Evolutionary conservation across 306 rosid genomes (phyloP).

Genomic region (Acacia acuminata): DNA sequence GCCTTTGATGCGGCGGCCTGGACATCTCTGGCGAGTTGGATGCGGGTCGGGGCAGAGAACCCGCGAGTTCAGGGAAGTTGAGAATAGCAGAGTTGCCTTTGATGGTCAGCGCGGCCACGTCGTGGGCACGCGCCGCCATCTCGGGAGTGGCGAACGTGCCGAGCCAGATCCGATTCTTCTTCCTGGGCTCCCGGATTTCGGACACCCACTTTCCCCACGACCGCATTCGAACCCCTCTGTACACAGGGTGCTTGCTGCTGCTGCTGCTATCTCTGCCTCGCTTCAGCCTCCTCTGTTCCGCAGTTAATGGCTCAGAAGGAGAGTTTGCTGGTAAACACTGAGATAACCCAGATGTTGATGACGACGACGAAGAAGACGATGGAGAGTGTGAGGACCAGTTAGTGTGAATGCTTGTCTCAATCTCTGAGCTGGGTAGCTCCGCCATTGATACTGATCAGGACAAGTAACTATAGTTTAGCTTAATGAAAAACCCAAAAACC

Average conservation of each 20-base stretch:
- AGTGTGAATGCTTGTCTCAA: conserved; percentile 31
- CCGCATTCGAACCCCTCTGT: conserved; percentile 95
- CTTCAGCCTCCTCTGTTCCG: conserved; percentile 42
- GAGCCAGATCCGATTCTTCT: conserved; percentile 96
- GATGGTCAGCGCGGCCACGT: conserved; percentile 80
- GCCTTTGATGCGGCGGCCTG: conserved; percentile 91
- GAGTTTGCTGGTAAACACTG: neutral
- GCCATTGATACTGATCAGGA: conserved; percentile 39
- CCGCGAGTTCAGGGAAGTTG: conserved; percentile 83
- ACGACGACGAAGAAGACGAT: conserved; percentile 11
- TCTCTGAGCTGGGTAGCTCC: conserved; percentile 41
- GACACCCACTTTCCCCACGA: conserved; percentile 99
- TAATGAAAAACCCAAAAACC: neutral
- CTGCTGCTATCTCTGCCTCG: conserved; percentile 37
- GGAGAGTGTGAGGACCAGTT: conserved; percentile 31
- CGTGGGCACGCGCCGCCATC: conserved; percentile 99
- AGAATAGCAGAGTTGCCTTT: conserved; percentile 89
- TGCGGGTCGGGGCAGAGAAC: conserved; percentile 68
- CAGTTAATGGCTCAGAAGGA: neutral
- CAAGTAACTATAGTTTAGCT: neutral
- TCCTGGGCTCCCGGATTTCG: conserved; percentile 92
- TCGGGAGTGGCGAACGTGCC: conserved; percentile 90
- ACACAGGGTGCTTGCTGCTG: conserved; percentile 60
- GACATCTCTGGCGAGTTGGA: conserved; percentile 76
- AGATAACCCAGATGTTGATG: neutral